Evolutionary conservation across 441 rosid species (phyloP), one percentile per base, ranked within the genome.

Genomic region (Capsella rubella): DNA sequence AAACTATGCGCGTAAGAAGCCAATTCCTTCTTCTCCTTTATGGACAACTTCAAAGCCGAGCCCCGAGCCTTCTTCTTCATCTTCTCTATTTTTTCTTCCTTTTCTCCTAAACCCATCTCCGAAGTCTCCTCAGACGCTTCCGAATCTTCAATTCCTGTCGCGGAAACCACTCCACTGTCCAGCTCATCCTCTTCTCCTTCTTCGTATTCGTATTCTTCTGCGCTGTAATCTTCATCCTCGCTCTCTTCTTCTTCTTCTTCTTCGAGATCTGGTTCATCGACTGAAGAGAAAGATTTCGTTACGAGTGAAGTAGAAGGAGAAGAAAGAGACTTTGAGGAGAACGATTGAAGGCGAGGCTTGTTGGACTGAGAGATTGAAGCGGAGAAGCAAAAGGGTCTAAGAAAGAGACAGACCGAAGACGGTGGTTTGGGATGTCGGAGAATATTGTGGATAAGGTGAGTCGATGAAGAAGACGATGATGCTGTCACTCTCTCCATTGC

Each of bases 21-120:
- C 60, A 94, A 69, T 68, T 91, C 95, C 77, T 94, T 91, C 91
- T 94, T 94, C 77, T 94, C 98, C 84, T 90, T 94, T 74, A 85
- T 85, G 3, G 91, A 81, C 82, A 94, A 67, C 34, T 64, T 84
- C 53, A 71, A 32, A 49, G 6, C 72, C 1, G 74, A 75, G 46
- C 59, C 60, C 5, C 65, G 64, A 69, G 45, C 28, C 37, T 43
- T 54, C 71, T 76, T 55, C 79, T 69, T 76, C 75, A 78, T 86
- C 45, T 87, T 89, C 52, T 81, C 77, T 57, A 6, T 43, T 32
- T 75, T 64, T 49, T 70, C 76, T 54, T 49, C 61, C 16, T 71
- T 73, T 0, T 51, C 79, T 58, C 52, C 71, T 61, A 56, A 46
- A 27, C 63, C 64, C 54, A 25, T 55, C 64, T 72, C 61, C 31